These are phyloP conservation scores for Bremia lactucae DNA, from an alignment of 352 stramenopile genomes.

Conservation along the genomic window DNA sequence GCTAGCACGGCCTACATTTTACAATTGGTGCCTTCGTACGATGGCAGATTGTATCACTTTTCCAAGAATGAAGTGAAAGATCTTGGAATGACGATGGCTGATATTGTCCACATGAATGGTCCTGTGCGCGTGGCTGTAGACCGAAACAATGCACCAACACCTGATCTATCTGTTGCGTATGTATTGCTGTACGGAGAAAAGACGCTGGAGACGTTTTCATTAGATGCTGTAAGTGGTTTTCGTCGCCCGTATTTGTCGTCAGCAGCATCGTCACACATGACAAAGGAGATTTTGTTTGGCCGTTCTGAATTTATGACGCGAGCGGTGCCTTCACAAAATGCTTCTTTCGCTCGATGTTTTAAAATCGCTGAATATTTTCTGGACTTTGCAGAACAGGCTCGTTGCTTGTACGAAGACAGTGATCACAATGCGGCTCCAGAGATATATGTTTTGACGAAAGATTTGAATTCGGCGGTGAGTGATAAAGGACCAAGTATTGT, in stretches of 20 bases:
- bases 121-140: conserved; percentile 43
- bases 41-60: conserved; percentile 69
- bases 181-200: conserved; percentile 76
- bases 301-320: conserved; percentile 64
- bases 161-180: conserved; percentile 24
- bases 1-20: conserved; percentile 31
- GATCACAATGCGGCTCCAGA: conserved; percentile 26
- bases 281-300: conserved; percentile 50
- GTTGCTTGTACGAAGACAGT: conserved; percentile 28
- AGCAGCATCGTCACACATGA: conserved; percentile 4
- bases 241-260: conserved; percentile 36
- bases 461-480: conserved; percentile 31
- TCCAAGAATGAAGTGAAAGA: conserved; percentile 48
- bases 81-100: conserved; percentile 64
- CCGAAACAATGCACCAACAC: not conserved
- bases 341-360: conserved; percentile 54
- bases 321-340: conserved; percentile 49
- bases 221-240: conserved; percentile 52
- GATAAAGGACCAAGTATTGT: conserved; percentile 63
- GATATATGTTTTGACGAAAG: conserved; percentile 51
- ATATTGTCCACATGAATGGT: conserved; percentile 65
- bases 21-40: conserved; percentile 62
- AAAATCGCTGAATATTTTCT: conserved; percentile 80
- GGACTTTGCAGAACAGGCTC: conserved; percentile 47
- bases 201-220: conserved; percentile 50